phyloP scores from a whole-genome alignment of 192 early-diverging fungal species.

The Haplosporangium gracile region DNA sequence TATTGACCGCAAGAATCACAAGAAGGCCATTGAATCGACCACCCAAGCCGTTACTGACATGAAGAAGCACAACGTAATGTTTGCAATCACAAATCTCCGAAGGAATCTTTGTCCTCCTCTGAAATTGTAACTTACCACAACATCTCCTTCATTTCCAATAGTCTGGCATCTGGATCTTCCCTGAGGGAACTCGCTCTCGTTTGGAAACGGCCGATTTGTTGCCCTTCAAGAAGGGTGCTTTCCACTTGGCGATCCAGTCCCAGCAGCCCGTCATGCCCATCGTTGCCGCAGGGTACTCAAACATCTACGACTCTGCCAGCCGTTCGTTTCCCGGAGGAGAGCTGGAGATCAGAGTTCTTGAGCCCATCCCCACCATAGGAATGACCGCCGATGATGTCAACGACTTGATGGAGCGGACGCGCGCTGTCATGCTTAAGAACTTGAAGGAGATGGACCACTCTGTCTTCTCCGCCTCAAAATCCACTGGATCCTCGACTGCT shows the following conservation, averaged over 20 bases:
- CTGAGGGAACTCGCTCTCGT: conserved; percentile 90
- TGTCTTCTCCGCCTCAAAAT: background rate
- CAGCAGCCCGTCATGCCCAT: conserved; percentile 89
- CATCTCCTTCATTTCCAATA: conserved; percentile 20
- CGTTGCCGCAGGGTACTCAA: conserved; percentile 77
- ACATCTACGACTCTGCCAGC: conserved; percentile 67
- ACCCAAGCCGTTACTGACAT: conserved; percentile 78
- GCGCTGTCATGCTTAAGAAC: conserved; percentile 59
- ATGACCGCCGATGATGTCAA: conserved; percentile 60
- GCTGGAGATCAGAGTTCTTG: conserved; percentile 66
- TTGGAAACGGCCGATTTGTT: conserved; percentile 75
- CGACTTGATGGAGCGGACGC: conserved; percentile 52
- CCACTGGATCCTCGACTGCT: background rate
- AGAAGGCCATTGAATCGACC: conserved; percentile 80
- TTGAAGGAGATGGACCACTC: conserved; percentile 59
- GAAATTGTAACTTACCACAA: background rate
- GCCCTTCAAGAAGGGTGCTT: conserved; percentile 97
- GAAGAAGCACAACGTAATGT: conserved; percentile 73
- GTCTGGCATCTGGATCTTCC: conserved; percentile 86
- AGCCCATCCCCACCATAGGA: conserved; percentile 61
- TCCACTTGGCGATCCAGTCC: conserved; percentile 90
- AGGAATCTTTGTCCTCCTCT: background rate
- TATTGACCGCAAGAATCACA: conserved; percentile 84
- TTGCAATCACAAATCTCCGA: background rate
- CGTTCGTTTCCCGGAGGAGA: conserved; percentile 63